Base-by-base conservation (phyloP, 495 filamentous ascomycete species). In the Penicillium alfredii region DNA sequence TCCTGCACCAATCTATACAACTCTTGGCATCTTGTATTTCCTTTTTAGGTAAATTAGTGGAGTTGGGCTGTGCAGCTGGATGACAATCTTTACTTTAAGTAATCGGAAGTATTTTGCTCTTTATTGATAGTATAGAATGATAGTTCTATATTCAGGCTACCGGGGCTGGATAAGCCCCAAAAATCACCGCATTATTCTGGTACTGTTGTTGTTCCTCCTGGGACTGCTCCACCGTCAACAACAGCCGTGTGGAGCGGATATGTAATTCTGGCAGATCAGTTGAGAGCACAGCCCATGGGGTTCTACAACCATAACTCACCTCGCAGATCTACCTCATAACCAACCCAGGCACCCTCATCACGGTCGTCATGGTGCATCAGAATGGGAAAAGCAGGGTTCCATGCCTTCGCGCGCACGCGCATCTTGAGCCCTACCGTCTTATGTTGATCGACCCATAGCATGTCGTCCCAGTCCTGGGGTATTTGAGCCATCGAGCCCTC, bases 311-410 rank as follows among this genome's bases (percentile, higher is more conserved):
- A 15, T 2, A 19, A 57, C 63, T 26, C 55, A 80, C 78, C 78
- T 62, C 81, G 68, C 39, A 79, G 73, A 38, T 73, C 63, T 15
- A 84, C 51, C 14, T 71, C 68, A 51, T 83, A 83, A 30, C 57
- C 67, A n/a, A 76, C 72, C n/a, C 68, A 57, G 12, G 60, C 49
- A 30, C 80, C 73, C 29, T 84, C 79, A 38, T 77, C 72, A 10
- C 37, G 61, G 13, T 61, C 58, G 8, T 76, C 42, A 18, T 40
- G 18, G 17, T 42, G 39, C 19, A 42, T 19, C 18, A 81, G 56
- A 13, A 81, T 25, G 28, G 63, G 55, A 36, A 52, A 34, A 13
- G 42, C 21, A 16, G 40, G 35, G 28, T 51, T 44, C 54, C 60
- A 48, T 35, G 43, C 45, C 27, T 44, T 61, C 29, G 68, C 59